Percentiles rank a stretch among this genome's conserved stretches.
Conservation (phyloP, 768 basidiomycete species). For the Epithele typhae region DNA sequence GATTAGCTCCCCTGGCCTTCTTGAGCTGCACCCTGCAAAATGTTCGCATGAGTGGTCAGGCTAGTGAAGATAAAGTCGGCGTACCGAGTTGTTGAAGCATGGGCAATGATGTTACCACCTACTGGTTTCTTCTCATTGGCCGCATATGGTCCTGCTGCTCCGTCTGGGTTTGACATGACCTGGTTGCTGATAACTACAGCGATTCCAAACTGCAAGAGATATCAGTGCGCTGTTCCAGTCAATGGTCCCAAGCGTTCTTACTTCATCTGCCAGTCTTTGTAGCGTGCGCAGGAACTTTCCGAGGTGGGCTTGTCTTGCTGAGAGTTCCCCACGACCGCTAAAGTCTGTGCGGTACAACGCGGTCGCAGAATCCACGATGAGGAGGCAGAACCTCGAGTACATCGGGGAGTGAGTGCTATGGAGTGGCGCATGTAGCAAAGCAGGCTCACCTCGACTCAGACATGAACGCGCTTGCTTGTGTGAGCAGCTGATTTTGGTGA, state of each 20-base stretch:
- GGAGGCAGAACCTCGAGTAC: conserved; percentile 76
- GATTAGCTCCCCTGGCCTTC: conserved; percentile 88
- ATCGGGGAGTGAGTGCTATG: conserved; percentile 6
- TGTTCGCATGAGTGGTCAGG: not conserved
- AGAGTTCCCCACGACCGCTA: conserved; percentile 91
- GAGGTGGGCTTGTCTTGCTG: conserved; percentile 91
- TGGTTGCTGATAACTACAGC: conserved; percentile 98
- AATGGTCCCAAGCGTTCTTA: no score
- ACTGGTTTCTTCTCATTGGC: conserved; percentile 97
- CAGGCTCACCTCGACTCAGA: conserved; percentile 85
- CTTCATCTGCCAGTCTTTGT: conserved; percentile 94
- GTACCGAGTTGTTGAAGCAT: conserved; percentile 95
- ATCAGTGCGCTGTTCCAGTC: no score
- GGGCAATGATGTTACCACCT: conserved; percentile 98
- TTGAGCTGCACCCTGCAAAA: conserved; percentile 72
- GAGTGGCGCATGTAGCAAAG: conserved; percentile 22
- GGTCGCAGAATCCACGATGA: conserved; percentile 96
- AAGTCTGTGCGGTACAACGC: conserved; percentile 95
- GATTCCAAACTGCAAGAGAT: conserved; percentile 88
- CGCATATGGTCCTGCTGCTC: conserved; percentile 82
- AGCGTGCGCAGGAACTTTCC: conserved; percentile 93
- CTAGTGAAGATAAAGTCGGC: conserved; percentile 15
- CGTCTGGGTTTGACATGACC: conserved; percentile 99
- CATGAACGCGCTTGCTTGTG: conserved; percentile 97
- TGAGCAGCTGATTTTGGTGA: conserved; percentile 87